phyloP scores from a whole-genome alignment of 2,329 filamentous ascomycete genomes.

The Aspergillus sp. region DNA sequence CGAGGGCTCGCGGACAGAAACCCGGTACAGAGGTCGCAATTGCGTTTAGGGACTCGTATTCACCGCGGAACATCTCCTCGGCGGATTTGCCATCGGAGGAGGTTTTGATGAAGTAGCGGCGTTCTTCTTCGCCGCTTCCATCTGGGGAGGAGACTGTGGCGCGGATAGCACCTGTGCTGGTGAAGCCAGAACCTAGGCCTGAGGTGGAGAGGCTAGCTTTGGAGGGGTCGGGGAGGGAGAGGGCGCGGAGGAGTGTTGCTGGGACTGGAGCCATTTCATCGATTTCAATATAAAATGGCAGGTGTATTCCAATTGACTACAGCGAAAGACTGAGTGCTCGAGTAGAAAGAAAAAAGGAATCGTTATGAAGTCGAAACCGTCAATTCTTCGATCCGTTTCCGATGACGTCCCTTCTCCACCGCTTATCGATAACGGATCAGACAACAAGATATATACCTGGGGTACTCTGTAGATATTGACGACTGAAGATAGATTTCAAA shows the following conservation, averaged over 20 bases:
- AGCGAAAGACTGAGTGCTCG: background rate
- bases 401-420: constrained; percentile 15
- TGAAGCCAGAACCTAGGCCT: constrained; percentile 38
- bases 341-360: background rate
- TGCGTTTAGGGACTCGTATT: constrained; percentile 76
- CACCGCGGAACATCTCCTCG: constrained; percentile 51
- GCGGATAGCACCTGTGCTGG: constrained; percentile 36
- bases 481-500: background rate
- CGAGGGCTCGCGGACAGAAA: constrained; percentile 69
- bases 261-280: constrained; percentile 25
- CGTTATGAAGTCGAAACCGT: background rate
- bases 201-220: constrained; percentile 31
- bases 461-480: too few relatives aligned
- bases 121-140: constrained; percentile 17
- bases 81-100: constrained; percentile 26
- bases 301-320: too few relatives aligned
- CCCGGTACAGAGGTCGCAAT: constrained; percentile 65
- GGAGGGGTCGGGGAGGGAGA: constrained; percentile 30
- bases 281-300: background rate
- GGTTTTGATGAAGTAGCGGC: constrained; percentile 37
- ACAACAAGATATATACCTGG: too few relatives aligned
- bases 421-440: constrained; percentile 2
- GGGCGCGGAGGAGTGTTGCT: constrained; percentile 29
- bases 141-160: constrained; percentile 20
- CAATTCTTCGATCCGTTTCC: background rate